Evolutionary conservation across 2,329 filamentous ascomycete species (phyloP).

Genomic region (Magnaporthales sp.): DNA sequence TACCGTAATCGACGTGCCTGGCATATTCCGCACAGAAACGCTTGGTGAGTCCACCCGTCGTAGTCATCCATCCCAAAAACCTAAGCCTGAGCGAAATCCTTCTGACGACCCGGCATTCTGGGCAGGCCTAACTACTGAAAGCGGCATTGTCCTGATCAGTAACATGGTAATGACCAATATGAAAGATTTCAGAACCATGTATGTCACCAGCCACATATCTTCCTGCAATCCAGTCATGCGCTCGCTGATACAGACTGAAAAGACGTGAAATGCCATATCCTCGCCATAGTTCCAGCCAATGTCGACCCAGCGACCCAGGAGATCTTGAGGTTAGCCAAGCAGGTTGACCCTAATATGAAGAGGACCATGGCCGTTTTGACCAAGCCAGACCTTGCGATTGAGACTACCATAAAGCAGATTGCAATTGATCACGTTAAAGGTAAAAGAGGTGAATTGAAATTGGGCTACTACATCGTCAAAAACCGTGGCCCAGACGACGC

Average conservation of each 20-base stretch:
- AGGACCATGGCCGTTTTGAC: slow-evolving; percentile 43
- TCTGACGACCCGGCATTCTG: neutral
- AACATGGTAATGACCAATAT: slow-evolving; percentile 40
- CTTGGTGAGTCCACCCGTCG: slow-evolving; percentile 16
- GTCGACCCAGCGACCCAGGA: slow-evolving; percentile 29
- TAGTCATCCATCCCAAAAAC: neutral
- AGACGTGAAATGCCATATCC: slow-evolving; percentile 29
- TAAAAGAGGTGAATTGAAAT: slow-evolving; percentile 27
- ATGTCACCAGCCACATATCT: slow-evolving; percentile 3
- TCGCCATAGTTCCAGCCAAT: slow-evolving; percentile 32
- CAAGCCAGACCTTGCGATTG: slow-evolving; percentile 47
- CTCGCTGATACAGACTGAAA: neutral
- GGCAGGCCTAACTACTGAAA: slow-evolving; percentile 30
- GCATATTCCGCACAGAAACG: slow-evolving; percentile 34
- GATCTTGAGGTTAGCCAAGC: slow-evolving; percentile 26
- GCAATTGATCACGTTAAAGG: slow-evolving; percentile 32
- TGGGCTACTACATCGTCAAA: slow-evolving; percentile 40
- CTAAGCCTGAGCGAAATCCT: neutral
- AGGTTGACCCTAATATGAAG: slow-evolving; percentile 28
- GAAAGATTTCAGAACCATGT: slow-evolving; percentile 35
- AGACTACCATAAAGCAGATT: slow-evolving; percentile 26
- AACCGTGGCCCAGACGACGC: slow-evolving; percentile 36
- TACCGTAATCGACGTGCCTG: slow-evolving; percentile 45
- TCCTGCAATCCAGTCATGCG: neutral
- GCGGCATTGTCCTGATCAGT: slow-evolving; percentile 35